A percentile compares a stretch with the other conserved stretches of the same genome.
phyloP scores from a whole-genome alignment of 108 stramenopile species.

The Cyclotella choctawhatcheeana region DNA sequence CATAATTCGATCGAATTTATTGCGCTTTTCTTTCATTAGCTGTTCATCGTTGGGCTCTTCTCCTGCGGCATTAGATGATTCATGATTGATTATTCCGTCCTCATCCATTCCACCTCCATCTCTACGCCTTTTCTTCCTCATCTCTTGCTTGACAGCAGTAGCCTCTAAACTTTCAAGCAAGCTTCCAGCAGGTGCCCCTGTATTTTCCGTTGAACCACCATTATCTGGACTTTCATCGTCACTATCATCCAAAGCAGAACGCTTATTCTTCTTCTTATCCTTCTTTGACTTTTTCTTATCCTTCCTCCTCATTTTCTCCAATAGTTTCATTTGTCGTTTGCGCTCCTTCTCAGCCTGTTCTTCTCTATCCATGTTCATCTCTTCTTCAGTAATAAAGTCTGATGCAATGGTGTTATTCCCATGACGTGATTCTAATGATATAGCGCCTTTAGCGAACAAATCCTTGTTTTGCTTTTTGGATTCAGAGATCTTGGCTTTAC shows the following conservation, averaged over 20 bases:
- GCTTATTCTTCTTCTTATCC: constrained; percentile 54
- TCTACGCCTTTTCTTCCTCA: constrained; percentile 32
- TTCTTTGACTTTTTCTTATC: constrained; percentile 71
- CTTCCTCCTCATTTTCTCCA: constrained; percentile 60
- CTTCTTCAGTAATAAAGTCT: constrained; percentile 86
- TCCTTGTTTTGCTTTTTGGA: constrained; percentile 29
- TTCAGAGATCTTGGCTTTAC: constrained; percentile 19
- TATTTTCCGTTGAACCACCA: background rate
- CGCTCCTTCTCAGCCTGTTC: constrained; percentile 51
- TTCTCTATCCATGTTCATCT: constrained; percentile 54
- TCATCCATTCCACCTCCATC: constrained; percentile 7
- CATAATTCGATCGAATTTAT: constrained; percentile 79
- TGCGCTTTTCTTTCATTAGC: constrained; percentile 47
- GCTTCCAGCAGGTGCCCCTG: background rate
- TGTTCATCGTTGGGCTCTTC: constrained; percentile 27
- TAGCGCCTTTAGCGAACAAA: constrained; percentile 64
- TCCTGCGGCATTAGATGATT: background rate
- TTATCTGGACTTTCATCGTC: constrained; percentile 57
- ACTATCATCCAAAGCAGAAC: constrained; percentile 48
- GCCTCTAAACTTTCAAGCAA: constrained; percentile 48
- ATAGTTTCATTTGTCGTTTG: constrained; percentile 41
- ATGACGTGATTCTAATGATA: constrained; percentile 67
- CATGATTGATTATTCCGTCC: background rate
- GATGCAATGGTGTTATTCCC: constrained; percentile 58
- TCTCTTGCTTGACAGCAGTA: constrained; percentile 35